Evolutionary conservation across 1,139 yeast species (phyloP).

Genomic region (Blastobotrys petasosporus): DNA sequence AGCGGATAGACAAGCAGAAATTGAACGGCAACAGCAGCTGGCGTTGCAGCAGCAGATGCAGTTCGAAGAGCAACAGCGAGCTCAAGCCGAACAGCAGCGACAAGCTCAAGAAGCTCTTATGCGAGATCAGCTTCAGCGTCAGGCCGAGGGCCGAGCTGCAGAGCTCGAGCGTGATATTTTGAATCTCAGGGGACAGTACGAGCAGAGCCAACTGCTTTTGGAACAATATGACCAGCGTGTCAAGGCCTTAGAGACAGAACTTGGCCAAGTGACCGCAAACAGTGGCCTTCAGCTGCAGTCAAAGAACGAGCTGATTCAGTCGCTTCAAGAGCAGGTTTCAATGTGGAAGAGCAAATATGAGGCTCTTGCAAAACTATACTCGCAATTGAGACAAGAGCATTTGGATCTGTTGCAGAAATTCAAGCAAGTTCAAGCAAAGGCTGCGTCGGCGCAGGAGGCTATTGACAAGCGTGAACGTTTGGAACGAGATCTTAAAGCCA

Average conservation of each 20-base stretch:
- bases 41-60: constrained; percentile 59
- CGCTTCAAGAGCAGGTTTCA: constrained; percentile 67
- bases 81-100: constrained; percentile 64
- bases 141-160: constrained; percentile 72
- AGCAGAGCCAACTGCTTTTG: constrained; percentile 75
- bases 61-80: constrained; percentile 65
- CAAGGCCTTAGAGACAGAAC: constrained; percentile 71
- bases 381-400: constrained; percentile 90
- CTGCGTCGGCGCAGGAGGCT: constrained; percentile 89
- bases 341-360: constrained; percentile 88
- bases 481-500: constrained; percentile 78
- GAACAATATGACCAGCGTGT: constrained; percentile 88
- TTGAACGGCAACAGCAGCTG: constrained; percentile 41
- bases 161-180: constrained; percentile 79
- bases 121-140: constrained; percentile 66
- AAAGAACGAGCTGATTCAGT: constrained; percentile 66
- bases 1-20: constrained; percentile 45
- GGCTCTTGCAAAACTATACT: constrained; percentile 79
- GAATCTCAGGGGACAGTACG: constrained; percentile 73
- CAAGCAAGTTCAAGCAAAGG: constrained; percentile 81
- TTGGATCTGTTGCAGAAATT: constrained; percentile 70
- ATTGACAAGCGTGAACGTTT: constrained; percentile 76
- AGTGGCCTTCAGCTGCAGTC: constrained; percentile 71
- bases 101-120: constrained; percentile 68
- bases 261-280: constrained; percentile 54